Evolutionary conservation across 108 stramenopile species (phyloP).

Genomic region (Skeletonema potamos): DNA sequence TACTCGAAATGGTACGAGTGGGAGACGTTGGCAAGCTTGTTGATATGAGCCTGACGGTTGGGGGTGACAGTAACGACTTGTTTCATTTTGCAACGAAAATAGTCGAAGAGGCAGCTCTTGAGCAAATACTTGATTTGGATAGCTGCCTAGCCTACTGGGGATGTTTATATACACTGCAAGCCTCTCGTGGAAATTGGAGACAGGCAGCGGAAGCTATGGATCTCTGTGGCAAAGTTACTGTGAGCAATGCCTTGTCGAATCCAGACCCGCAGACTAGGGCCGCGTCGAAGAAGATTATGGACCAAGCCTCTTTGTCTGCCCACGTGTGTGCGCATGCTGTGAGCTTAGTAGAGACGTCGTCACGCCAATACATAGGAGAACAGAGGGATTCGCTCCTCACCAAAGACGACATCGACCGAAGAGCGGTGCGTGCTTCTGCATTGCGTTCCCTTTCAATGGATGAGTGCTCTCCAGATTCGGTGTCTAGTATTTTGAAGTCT

Average conservation of each 20-base stretch:
- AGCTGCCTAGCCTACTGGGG: conserved; percentile 66
- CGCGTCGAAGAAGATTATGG: conserved; percentile 49
- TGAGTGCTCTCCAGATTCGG: conserved; percentile 41
- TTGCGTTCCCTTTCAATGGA: conserved; percentile 61
- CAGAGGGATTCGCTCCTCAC: conserved; percentile 45
- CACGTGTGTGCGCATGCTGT: conserved; percentile 56
- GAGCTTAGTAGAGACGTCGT: conserved; percentile 47
- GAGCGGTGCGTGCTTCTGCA: conserved; percentile 58
- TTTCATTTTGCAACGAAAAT: conserved; percentile 65
- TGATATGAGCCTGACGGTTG: conserved; percentile 53
- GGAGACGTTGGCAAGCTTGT: conserved; percentile 67
- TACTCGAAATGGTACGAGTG: conserved; percentile 75
- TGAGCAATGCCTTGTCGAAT: conserved; percentile 1
- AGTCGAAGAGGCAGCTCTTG: conserved; percentile 41
- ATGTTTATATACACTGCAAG: conserved; percentile 75
- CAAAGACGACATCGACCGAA: conserved; percentile 45
- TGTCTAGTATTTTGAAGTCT: conserved; percentile 32
- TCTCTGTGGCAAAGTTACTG: conserved; percentile 49
- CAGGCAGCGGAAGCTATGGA: conserved; percentile 78
- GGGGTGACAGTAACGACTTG: conserved; percentile 55
- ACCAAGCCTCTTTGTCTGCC: conserved; percentile 58
- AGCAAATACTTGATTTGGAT: conserved; percentile 1
- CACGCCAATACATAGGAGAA: conserved; percentile 20
- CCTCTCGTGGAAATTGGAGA: conserved; percentile 77
- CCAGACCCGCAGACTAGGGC: conserved; percentile 25